Evolutionary conservation across 139 green algal species (phyloP), one percentile per base, ranked within the genome.

Genomic region (Haematococcus sp.): DNA sequence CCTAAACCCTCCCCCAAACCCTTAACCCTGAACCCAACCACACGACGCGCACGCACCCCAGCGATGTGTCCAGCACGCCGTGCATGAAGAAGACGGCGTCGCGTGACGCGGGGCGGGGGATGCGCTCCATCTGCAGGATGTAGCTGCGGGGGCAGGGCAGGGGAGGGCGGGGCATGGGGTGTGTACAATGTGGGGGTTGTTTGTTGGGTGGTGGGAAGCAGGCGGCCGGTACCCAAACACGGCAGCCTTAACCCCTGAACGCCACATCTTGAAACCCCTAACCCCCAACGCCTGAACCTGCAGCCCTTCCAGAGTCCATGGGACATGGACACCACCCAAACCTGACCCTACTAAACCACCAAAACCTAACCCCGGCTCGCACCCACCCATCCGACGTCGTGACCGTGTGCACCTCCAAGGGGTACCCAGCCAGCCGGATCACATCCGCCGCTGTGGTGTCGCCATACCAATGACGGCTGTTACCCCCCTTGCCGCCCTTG

Each of bases 1-100:
- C n/a, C n/a, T n/a, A n/a, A n/a, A n/a, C n/a, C n/a, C n/a, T n/a
- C n/a, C n/a, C n/a, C n/a, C n/a, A n/a, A n/a, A n/a, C n/a, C n/a
- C n/a, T n/a, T n/a, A n/a, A n/a, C n/a, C n/a, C n/a, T n/a, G n/a
- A n/a, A n/a, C n/a, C n/a, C n/a, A n/a, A n/a, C n/a, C n/a, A n/a
- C n/a, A n/a, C n/a, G n/a, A n/a, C n/a, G n/a, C n/a, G n/a, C 32
- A 98, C 91, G 89, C 93, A 98, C 16, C 89, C 89, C 68, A 98
- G 80, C 34, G 81, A 87, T 32, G 92, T 98, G 87, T 98, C 95
- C 73, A 98, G 80, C 27, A 98, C 83, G 31, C 85, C 79, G 63
- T 88, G 72, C 87, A 94, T 89, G 88, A 96, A 98, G 74, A 94
- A 91, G 11, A 87, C 91, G 27, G 91, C 90, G 55, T 94, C 86